These are phyloP conservation scores for Parachaetomium inaequale DNA, from an alignment of 495 filamentous ascomycete species.

Conservation along the genomic window DNA sequence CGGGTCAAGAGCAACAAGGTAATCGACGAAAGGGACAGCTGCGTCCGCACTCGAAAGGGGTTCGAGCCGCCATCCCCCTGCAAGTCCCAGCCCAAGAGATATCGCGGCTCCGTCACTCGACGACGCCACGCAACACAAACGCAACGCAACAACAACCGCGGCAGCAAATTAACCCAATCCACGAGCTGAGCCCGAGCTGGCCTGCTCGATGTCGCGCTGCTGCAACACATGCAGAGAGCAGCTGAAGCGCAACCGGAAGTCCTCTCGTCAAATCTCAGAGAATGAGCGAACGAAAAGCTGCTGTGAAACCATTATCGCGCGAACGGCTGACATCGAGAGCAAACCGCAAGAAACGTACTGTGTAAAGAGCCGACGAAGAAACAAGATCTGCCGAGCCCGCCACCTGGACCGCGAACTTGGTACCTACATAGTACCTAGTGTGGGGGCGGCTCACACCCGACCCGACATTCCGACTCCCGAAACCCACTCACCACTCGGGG, in stretches of 20 bases:
- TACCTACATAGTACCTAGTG: neutral
- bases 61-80: too few relatives aligned
- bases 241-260: too few relatives aligned
- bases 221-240: neutral
- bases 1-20: neutral
- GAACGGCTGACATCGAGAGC: neutral
- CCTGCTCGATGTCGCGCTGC: neutral
- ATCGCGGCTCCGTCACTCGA: neutral
- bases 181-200: neutral
- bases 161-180: conserved; percentile 3
- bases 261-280: too few relatives aligned
- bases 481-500: neutral
- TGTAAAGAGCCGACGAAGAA: neutral
- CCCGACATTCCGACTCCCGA: neutral
- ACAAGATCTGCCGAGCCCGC: conserved; percentile 5
- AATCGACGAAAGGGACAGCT: neutral
- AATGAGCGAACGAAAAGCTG: too few relatives aligned
- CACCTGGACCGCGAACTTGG: too few relatives aligned
- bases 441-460: neutral
- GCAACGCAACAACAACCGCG: neutral
- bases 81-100: neutral
- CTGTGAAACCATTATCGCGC: neutral
- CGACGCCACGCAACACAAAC: too few relatives aligned
- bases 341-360: neutral
- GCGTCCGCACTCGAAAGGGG: neutral